Evolutionary conservation across 164 flowering plant species (phyloP).

Genomic region (Umbilicus rupestris): DNA sequence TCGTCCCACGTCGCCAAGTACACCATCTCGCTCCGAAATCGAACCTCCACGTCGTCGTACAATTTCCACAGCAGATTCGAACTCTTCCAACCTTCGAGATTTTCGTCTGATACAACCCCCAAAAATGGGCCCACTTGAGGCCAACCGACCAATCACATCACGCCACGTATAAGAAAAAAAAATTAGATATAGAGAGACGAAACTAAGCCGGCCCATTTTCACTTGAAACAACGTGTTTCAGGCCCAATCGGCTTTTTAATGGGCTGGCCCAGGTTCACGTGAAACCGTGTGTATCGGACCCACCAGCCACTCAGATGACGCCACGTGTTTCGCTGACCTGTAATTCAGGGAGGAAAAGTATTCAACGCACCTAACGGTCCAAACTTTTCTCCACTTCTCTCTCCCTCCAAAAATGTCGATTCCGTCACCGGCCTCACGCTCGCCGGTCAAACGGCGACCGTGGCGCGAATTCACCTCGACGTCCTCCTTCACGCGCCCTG

Average conservation of each 20-base stretch:
- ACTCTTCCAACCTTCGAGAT: neutral
- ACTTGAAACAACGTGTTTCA: too few relatives aligned
- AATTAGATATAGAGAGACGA: too few relatives aligned
- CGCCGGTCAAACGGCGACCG: neutral
- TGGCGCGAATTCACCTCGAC: neutral
- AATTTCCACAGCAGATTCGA: neutral
- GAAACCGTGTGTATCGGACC: too few relatives aligned
- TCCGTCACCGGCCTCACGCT: neutral
- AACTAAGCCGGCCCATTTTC: too few relatives aligned
- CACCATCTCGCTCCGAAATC: slow-evolving; percentile 45
- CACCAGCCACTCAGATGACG: too few relatives aligned
- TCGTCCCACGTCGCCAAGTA: slow-evolving; percentile 90
- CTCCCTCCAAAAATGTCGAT: slow-evolving; percentile 1
- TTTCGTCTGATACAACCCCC: too few relatives aligned
- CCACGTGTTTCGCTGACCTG: neutral
- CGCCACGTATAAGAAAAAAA: neutral
- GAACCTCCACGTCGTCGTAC: neutral
- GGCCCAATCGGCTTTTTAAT: too few relatives aligned
- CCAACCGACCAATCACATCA: neutral
- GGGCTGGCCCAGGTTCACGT: too few relatives aligned
- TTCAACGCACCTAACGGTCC: neutral
- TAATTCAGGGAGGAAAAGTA: neutral
- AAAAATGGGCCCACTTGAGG: too few relatives aligned
- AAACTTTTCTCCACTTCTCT: neutral
- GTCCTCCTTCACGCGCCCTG: neutral